A percentile compares a stretch with the other conserved stretches of the same genome.
phyloP scores from a whole-genome alignment of 139 green algal genomes.

The Tetraselmis chui region DNA sequence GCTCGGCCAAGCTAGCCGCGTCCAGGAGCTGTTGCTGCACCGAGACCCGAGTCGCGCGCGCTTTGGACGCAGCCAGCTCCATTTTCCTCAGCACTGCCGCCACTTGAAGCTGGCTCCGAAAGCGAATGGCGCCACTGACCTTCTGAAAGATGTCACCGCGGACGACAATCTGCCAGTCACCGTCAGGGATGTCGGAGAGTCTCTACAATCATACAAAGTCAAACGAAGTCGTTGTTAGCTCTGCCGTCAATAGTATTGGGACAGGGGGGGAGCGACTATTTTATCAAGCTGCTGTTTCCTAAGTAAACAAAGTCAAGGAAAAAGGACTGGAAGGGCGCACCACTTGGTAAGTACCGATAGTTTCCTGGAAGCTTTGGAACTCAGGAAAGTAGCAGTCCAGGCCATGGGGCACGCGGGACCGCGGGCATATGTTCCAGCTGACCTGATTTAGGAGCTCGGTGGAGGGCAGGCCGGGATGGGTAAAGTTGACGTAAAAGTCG shows the following conservation, averaged over 20 bases:
- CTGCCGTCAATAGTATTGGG: no score
- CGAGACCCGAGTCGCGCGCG: background rate
- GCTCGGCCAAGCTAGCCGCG: background rate
- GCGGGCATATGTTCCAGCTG: background rate
- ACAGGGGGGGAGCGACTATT: no score
- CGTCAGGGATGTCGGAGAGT: slow-evolving; percentile 57
- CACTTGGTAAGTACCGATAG: background rate
- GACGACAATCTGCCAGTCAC: slow-evolving; percentile 56
- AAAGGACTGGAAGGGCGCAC: no score
- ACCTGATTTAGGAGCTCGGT: background rate
- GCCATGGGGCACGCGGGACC: background rate
- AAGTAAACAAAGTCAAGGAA: no score
- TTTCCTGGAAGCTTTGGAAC: background rate
- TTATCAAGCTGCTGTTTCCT: no score
- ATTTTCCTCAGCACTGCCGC: background rate
- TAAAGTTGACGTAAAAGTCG: background rate
- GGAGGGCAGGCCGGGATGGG: background rate
- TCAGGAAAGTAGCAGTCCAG: background rate
- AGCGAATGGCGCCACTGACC: slow-evolving; percentile 49
- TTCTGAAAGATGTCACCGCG: slow-evolving; percentile 75
- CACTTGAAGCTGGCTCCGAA: background rate
- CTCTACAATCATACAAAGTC: no score
- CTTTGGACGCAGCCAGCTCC: background rate
- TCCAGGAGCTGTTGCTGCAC: background rate
- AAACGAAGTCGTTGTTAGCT: no score